Base-by-base conservation (phyloP, 305 asterid species). In the Stenogyne calaminthoides region DNA sequence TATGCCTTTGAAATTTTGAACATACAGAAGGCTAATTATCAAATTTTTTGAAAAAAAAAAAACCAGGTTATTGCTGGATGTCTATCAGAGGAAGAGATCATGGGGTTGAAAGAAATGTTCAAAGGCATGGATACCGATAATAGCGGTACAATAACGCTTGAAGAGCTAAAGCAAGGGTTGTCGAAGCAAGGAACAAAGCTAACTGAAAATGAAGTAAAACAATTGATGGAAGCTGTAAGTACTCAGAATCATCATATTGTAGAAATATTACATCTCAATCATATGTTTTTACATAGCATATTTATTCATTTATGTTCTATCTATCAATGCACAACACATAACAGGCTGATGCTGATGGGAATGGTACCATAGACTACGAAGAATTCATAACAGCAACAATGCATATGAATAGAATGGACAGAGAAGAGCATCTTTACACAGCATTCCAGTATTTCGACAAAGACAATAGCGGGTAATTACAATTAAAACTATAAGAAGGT, bases 361-460 rank as follows among this genome's bases (percentile, higher is more conserved):
- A 95, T 56, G 99, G 99, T 40, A 92, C 94, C 70, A 95, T 92
- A 71, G 97, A 92, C 80, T 95, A 95, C 4, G 99, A 95, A 74
- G 99, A 95, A 73, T 95, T 95, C 91, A 95, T 95, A 10, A 92
- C 99, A 66, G 99, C 99, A 71, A 95, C 99, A 74, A 92, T 92
- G 98, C 99, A 95, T 59, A 70, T 95, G 94, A 95, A 95, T 83
- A 89, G 87, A 80, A 92, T 89, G 99, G 99, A 89, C 86, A 88
- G 94, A 82, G 99, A 95, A 85, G 99, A 95, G 70, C 99, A 95
- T 86, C 98, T 95, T 2, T 95, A 90, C 86, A 95, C 95, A 36
- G 99, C 99, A 52, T 95, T 95, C 92, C 99, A 95, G 62, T 92
- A 92, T 72, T 92, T 95, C 60, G 99, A 95, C 76, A 92, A 95